Evolutionary conservation across 768 basidiomycete species (phyloP).

Genomic region (Boletus edulis): DNA sequence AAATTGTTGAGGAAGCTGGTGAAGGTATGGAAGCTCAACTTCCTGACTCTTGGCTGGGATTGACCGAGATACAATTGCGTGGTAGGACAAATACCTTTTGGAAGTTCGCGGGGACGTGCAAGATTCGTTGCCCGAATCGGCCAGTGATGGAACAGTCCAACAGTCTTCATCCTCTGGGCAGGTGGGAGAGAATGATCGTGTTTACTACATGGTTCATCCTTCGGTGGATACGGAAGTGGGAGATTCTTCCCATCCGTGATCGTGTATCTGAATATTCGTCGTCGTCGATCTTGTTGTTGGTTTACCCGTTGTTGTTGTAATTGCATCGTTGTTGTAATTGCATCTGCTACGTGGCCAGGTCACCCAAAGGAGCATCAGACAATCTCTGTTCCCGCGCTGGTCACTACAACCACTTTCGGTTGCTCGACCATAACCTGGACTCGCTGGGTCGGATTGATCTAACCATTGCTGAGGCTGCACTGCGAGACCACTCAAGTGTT

Average conservation of each 20-base stretch:
- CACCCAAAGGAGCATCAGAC: too few relatives aligned
- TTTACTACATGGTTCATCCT: slow-evolving; percentile 91
- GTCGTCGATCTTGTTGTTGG: slow-evolving; percentile 11
- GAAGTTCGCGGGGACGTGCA: slow-evolving; percentile 83
- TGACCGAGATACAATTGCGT: neutral
- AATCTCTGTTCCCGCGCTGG: neutral
- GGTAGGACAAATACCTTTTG: slow-evolving; percentile 80
- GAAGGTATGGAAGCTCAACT: slow-evolving; percentile 53
- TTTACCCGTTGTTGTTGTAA: slow-evolving; percentile 9
- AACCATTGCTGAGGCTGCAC: neutral
- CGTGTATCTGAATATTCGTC: neutral
- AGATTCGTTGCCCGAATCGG: slow-evolving; percentile 66
- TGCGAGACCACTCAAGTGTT: neutral
- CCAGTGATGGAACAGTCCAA: slow-evolving; percentile 50
- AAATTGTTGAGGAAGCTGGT: slow-evolving; percentile 90
- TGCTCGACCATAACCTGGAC: neutral
- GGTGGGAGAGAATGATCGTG: slow-evolving; percentile 58
- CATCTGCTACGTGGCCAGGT: neutral
- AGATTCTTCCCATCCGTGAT: slow-evolving; percentile 35
- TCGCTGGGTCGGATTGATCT: neutral
- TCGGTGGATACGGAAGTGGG: slow-evolving; percentile 68
- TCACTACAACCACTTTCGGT: neutral
- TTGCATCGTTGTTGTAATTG: slow-evolving; percentile 10
- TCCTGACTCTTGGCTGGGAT: neutral
- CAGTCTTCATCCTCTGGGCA: slow-evolving; percentile 50